Base-by-base conservation (phyloP, 805 yeast species). In the Kluyveromyces aestuarii region DNA sequence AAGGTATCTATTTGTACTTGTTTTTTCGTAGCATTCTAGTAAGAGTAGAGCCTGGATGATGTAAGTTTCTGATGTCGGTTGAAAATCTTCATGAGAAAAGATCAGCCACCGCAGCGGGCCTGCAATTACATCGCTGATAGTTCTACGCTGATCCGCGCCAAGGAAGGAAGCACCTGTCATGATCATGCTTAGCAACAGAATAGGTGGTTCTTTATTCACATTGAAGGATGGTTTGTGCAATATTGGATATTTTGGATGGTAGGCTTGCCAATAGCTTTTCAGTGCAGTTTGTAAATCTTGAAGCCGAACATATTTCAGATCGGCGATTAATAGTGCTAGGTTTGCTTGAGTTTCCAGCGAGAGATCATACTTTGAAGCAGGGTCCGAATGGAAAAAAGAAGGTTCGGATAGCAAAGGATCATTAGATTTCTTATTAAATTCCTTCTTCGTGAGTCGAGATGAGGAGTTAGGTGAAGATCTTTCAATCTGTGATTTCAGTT, bases 11-110 rank as follows among this genome's bases (percentile, higher is more conserved):
- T 78, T 75, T 0, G 87, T 72, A 55, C 84, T 81, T 51, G 83
- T 75, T 67, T 87, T 85, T 61, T 87, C 96, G 59, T 80, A 82
- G 67, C 82, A 80, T 59, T 87, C 96, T n/a, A 88, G 62, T 52
- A 88, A 61, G 48, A 84, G 64, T 52, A 87, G 71, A 55, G 87
- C 73, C 63, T 88, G 96, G 44, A 88, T 72, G 9, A 87, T 77
- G 83, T 90, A 87, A 8, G 84, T 69, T 52, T 74, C 74, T 0
- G 88, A 83, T 0, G 96, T 96, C 1, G 95, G 83, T 49, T 76
- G 79, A 61, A 86, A 87, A 47, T 80, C 85, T 8, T 80, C 79
- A 44, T 82, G 77, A 37, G 84, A 77, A 59, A 87, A 87, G 2
- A 88, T 72, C 30, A 76, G 67, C 76, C 82, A 84, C 47, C 96